phyloP scores from a whole-genome alignment of 2,329 filamentous ascomycete species.

The Cordyceps sp. region DNA sequence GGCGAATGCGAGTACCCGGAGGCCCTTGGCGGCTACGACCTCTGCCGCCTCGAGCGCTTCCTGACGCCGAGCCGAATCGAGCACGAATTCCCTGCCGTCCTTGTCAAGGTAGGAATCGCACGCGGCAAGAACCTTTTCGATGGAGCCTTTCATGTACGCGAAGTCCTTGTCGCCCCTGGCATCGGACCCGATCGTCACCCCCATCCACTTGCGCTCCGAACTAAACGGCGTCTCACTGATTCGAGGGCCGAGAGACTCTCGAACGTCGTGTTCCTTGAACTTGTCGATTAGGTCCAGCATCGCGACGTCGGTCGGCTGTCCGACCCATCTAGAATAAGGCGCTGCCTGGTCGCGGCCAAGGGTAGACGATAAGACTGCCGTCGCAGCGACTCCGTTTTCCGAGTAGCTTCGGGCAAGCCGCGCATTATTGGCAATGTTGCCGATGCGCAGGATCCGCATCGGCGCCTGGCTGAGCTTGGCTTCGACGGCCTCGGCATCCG shows the following conservation, averaged over 20 bases:
- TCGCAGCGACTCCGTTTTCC: conserved; percentile 52
- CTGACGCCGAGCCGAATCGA: conserved; percentile 61
- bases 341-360: conserved; percentile 41
- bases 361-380: conserved; percentile 71
- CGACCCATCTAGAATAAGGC: conserved; percentile 77
- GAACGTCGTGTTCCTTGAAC: conserved; percentile 81
- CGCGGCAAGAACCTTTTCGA: conserved; percentile 70
- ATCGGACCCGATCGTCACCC: conserved; percentile 61
- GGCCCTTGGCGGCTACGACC: conserved; percentile 71
- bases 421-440: conserved; percentile 93
- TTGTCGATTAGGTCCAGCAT: conserved; percentile 83
- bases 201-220: conserved; percentile 98
- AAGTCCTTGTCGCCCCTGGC: conserved; percentile 51
- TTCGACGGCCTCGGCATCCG: conserved; percentile 36
- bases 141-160: conserved; percentile 88
- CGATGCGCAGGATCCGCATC: conserved; percentile 70
- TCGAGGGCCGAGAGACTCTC: conserved; percentile 69
- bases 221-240: conserved; percentile 85
- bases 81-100: conserved; percentile 70
- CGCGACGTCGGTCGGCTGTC: conserved; percentile 95
- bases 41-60: conserved; percentile 69
- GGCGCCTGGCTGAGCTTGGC: conserved; percentile 54
- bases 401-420: conserved; percentile 58
- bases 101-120: conserved; percentile 83
- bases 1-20: conserved; percentile 84